Evolutionary conservation across 257 asterid genomes (phyloP).

Genomic region (Gentiana straminea): DNA sequence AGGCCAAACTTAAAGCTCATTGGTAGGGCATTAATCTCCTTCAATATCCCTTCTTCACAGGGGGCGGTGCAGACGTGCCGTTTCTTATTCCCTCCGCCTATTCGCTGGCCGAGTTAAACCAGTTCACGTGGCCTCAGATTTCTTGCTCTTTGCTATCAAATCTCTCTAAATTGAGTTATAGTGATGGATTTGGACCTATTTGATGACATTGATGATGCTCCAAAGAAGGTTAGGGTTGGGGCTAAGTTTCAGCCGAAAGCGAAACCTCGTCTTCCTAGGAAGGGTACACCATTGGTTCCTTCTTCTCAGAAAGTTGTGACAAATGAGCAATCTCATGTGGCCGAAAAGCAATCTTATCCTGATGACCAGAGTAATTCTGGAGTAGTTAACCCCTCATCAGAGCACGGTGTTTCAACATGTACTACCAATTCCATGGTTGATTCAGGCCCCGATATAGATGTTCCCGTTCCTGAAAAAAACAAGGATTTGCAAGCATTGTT

Average conservation of each 20-base stretch:
- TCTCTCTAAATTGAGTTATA: too few species aligned
- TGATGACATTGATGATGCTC: conserved; percentile 19
- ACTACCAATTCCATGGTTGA: conserved; percentile 9
- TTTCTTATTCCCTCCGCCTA: too few species aligned
- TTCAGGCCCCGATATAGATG: conserved; percentile 20
- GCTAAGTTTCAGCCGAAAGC: conserved; percentile 63
- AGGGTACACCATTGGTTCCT: conserved; percentile 26
- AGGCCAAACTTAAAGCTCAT: too few species aligned
- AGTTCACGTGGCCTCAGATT: too few species aligned
- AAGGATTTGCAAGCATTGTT: conserved; percentile 25
- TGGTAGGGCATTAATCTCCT: too few species aligned
- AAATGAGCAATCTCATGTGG: conserved; percentile 12
- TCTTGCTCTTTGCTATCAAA: too few species aligned
- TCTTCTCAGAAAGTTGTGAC: conserved; percentile 17
- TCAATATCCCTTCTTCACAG: too few species aligned
- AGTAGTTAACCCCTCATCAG: conserved; percentile 5
- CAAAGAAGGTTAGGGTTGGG: conserved; percentile 36
- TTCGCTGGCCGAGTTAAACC: too few species aligned
- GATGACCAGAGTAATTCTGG: conserved; percentile 10
- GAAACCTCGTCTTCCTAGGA: conserved; percentile 31
- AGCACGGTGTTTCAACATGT: conserved; percentile 13
- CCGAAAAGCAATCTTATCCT: conserved; percentile 16
- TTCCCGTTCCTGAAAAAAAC: conserved; percentile 17
- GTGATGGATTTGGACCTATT: conserved; percentile 13
- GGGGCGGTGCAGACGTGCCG: too few species aligned